Evolutionary conservation across 225 moss, liverwort and hornwort genomes (phyloP), one percentile per base, ranked within the genome.

Genomic region (Climacium dendroides): DNA sequence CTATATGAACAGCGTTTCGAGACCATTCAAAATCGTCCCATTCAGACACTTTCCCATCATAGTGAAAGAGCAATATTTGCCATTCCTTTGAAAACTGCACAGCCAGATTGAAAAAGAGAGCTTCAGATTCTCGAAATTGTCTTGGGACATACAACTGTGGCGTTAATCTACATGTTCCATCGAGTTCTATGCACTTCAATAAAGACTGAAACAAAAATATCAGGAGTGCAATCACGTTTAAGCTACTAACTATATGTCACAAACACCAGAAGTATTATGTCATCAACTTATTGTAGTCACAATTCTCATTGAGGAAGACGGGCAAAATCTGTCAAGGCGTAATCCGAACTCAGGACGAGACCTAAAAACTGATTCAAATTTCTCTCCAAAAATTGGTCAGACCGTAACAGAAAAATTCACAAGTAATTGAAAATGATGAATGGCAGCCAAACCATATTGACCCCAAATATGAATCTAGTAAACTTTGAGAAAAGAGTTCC

Each of bases 21-120:
- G 97, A 94, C 99, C 99, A 99, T 91, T 94, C 99, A 89, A 91
- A 94, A 78, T 97, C 96, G 87, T 99, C 94, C 99, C 99, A 99
- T 54, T 89, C 99, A 76, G 95, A 91, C 73, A 95, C 93, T 85
- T 96, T 93, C 89, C 99, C 99, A 93, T 99, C 99, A 88, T 99
- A 99, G 91, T 97, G 99, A 86, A 99, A 99, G 69, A 99, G 94
- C 85, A 99, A 43, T 85, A 99, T 89, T 87, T 96, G 97, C 94
- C 94, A 99, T 39, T 97, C 96, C 89, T 96, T 95, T 73, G 97
- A 92, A 90, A 99, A 99, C 98, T 99, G 95, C 91, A 95, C 37
- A 47, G 41, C 45, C 65, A 69, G 71, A 81, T 84, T 66, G 58
- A 82, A 82, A 59, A 79, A 26, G 72, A 78, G 73, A 78, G 66